Evolutionary conservation across 2,329 filamentous ascomycete genomes (phyloP).

Genomic region (Penicillium sumatraense): DNA sequence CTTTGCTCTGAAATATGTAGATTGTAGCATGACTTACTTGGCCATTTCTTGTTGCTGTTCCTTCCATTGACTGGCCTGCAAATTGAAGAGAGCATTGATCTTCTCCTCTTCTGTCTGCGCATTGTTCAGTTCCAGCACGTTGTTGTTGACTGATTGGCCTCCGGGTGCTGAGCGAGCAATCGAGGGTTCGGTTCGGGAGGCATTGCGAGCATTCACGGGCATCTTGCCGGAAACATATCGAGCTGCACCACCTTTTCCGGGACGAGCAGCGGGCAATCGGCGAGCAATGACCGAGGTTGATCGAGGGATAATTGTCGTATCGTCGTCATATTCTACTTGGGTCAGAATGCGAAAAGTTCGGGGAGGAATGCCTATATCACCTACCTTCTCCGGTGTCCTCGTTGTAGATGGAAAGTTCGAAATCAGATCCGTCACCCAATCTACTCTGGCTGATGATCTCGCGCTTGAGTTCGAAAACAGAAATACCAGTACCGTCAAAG

Average conservation of each 20-base stretch:
- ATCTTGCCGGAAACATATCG: conserved; percentile 97
- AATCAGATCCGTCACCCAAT: conserved; percentile 92
- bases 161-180: conserved; percentile 40
- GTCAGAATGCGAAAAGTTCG: conserved; percentile 29
- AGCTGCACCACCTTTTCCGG: conserved; percentile 86
- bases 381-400: conserved; percentile 90
- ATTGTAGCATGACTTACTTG: conserved; percentile 57
- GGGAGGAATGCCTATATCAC: conserved; percentile 31
- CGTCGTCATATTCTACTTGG: conserved; percentile 85
- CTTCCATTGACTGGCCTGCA: conserved; percentile 89
- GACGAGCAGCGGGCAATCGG: conserved; percentile 79
- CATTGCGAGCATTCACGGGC: conserved; percentile 84
- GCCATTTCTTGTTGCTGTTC: conserved; percentile 93
- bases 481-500: conserved; percentile 97
- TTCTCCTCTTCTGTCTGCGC: conserved; percentile 93
- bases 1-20: conserved; percentile 4
- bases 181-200: conserved; percentile 67
- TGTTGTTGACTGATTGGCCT: conserved; percentile 53
- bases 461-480: conserved; percentile 97
- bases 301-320: conserved; percentile 94
- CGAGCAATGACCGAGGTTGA: conserved; percentile 92
- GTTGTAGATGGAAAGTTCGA: conserved; percentile 92
- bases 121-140: conserved; percentile 69
- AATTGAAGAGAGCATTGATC: conserved; percentile 88
- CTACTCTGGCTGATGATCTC: conserved; percentile 96